Percentiles rank a stretch among this genome's conserved stretches.
phyloP scores from a whole-genome alignment of 345 rosid species.

The Physaria fendleri region DNA sequence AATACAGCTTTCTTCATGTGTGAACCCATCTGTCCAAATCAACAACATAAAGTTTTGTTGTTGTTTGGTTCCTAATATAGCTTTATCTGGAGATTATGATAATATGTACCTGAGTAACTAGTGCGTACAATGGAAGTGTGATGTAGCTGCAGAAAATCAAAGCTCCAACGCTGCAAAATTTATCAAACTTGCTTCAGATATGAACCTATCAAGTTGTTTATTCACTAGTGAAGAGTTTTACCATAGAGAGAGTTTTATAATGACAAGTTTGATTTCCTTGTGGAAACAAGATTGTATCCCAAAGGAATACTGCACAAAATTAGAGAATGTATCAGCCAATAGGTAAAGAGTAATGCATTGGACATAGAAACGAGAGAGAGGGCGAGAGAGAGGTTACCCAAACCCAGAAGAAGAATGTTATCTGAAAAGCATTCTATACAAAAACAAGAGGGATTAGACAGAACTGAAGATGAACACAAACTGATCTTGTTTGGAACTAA shows the following conservation, averaged over 20 bases:
- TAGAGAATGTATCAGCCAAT: neutral
- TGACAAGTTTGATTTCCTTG: slow-evolving; percentile 37
- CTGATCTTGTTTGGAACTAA: neutral
- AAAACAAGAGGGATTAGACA: neutral
- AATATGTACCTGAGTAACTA: slow-evolving; percentile 73
- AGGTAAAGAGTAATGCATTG: neutral
- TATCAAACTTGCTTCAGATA: neutral
- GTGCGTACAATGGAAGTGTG: slow-evolving; percentile 76
- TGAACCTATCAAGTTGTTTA: neutral
- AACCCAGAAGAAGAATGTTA: slow-evolving; percentile 86
- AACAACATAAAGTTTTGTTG: neutral
- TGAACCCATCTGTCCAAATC: slow-evolving; percentile 51
- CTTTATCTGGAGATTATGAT: neutral
- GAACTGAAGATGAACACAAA: neutral
- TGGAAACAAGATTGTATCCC: slow-evolving; percentile 68
- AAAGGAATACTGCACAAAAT: slow-evolving; percentile 56
- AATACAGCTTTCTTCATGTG: slow-evolving; percentile 76
- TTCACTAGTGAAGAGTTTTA: slow-evolving; percentile 12
- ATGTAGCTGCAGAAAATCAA: slow-evolving; percentile 71
- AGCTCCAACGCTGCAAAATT: slow-evolving; percentile 51
- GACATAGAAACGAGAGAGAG: neutral
- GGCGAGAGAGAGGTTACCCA: slow-evolving; percentile 64
- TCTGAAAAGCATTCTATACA: slow-evolving; percentile 85
- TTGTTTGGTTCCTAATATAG: neutral
- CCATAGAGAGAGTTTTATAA: slow-evolving; percentile 57